These are phyloP conservation scores for Hyaloraphidium curvatum DNA, from an alignment of 192 early-diverging fungal species.

Conservation along the genomic window DNA sequence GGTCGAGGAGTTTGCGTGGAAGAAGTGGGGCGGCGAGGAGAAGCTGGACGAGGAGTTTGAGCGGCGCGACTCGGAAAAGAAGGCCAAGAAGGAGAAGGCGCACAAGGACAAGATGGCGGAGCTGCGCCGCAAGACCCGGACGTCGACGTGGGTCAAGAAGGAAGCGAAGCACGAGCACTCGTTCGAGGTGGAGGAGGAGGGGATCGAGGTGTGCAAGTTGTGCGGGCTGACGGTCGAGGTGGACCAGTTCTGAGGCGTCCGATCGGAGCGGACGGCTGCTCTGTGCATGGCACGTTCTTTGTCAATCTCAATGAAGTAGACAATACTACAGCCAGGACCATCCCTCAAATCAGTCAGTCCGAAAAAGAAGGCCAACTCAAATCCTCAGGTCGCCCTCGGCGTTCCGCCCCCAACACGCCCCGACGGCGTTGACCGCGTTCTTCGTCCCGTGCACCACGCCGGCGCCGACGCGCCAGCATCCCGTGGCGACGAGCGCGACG, in stretches of 20 bases:
- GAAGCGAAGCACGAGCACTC: conserved; percentile 50
- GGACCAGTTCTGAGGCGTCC: conserved; percentile 45
- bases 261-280: no score
- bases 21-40: conserved; percentile 81
- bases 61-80: conserved; percentile 52
- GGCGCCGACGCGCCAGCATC: no score
- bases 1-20: conserved; percentile 79
- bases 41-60: conserved; percentile 77
- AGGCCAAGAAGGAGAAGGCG: conserved; percentile 60
- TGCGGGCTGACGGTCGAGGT: conserved; percentile 52
- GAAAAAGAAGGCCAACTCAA: no score
- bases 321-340: no score
- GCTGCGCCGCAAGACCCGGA: conserved; percentile 57
- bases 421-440: no score
- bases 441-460: no score
- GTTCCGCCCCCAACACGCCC: no score
- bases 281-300: no score
- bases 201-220: conserved; percentile 33
- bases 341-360: no score
- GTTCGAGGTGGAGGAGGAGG: conserved; percentile 35
- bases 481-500: no score
- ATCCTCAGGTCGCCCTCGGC: no score
- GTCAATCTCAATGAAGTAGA: no score
- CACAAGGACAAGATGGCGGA: conserved; percentile 61
- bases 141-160: conserved; percentile 39